These are phyloP conservation scores for Penicillium polonicum DNA, from an alignment of 2,329 filamentous ascomycete species.

Conservation along the genomic window DNA sequence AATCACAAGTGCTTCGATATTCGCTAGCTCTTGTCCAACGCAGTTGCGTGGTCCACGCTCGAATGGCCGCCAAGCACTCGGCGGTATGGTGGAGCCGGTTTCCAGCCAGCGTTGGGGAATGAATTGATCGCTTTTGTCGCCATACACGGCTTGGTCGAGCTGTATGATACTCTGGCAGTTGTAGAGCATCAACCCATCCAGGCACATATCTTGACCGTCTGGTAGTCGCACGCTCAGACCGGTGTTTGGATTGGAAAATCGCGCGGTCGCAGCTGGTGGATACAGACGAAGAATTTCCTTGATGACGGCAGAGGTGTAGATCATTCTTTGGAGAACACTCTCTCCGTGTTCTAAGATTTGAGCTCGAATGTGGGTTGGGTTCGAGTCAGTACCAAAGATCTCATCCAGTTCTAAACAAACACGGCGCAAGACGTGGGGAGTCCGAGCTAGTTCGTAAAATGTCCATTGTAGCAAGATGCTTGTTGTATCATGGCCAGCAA, in stretches of 20 bases:
- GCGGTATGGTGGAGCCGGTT: slow-evolving; percentile 25
- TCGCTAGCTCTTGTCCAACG: slow-evolving; percentile 51
- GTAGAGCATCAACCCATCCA: background rate
- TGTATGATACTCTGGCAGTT: slow-evolving; percentile 15
- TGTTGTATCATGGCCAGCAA: too few species aligned
- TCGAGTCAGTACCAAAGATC: too few species aligned
- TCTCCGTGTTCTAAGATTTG: slow-evolving; percentile 21
- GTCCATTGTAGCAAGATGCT: too few species aligned
- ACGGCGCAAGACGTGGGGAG: too few species aligned
- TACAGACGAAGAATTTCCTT: slow-evolving; percentile 57
- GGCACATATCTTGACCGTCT: background rate
- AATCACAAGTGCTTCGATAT: slow-evolving; percentile 40
- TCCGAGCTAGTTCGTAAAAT: too few species aligned
- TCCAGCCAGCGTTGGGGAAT: slow-evolving; percentile 40
- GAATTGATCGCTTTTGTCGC: slow-evolving; percentile 26
- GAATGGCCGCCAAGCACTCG: slow-evolving; percentile 51
- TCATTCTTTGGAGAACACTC: slow-evolving; percentile 47
- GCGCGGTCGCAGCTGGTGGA: slow-evolving; percentile 38
- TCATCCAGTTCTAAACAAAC: too few species aligned
- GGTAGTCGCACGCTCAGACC: slow-evolving; percentile 10
- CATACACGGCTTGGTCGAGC: slow-evolving; percentile 19
- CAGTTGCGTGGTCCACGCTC: slow-evolving; percentile 51
- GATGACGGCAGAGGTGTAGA: slow-evolving; percentile 27
- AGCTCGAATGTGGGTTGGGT: too few species aligned
- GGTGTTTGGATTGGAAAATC: slow-evolving; percentile 9